Evolutionary conservation across 176 grass and related monocot species (phyloP), one percentile per base, ranked within the genome.

Genomic region (Zizania latifolia): DNA sequence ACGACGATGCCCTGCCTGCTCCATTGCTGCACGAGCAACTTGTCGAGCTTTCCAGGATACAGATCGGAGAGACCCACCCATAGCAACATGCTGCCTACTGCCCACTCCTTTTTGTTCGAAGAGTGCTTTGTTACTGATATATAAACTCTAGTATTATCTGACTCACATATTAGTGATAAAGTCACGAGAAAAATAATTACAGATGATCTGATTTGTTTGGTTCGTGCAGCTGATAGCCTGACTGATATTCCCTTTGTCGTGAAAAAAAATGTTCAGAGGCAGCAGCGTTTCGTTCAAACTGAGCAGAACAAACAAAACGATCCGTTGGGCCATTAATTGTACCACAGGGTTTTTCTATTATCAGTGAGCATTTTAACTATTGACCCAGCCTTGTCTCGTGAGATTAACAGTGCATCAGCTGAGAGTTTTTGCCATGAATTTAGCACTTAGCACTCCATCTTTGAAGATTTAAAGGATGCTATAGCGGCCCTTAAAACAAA

Each of bases 11-110:
- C 24, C 5, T 8, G n/a, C 16, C 0, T 65, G 44, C 70, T 43
- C n/a, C 59, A 43, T 74, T 65, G 4, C 22, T 65, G 23, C 24
- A 65, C 10, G 17, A 5, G 32, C 3, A 46, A 45, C n/a, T 22
- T 15, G 4, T 24, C n/a, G 16, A 45, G 6, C n/a, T 34, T 43
- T 84, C 55, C 48, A 2, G 21, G 55, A 54, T 11, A 16, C 27
- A 5, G 56, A 33, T 8, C 8, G 35, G 2, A 41, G 22, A 39
- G 9, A 17, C 26, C 26, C 43, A 19, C 26, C 21, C 45, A 57
- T 5, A 43, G 41, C 24, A 84, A 84, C 74, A 54, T 16, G 74
- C 82, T 3, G 15, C 75, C 58, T 19, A 43, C 33, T 71, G 33
- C 48, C 33, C 34, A 64, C 5, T 63, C 26, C 15, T 19, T 17